Evolutionary conservation across 768 basidiomycete genomes (phyloP).

Genomic region (Coprinopsis marcescibilis): DNA sequence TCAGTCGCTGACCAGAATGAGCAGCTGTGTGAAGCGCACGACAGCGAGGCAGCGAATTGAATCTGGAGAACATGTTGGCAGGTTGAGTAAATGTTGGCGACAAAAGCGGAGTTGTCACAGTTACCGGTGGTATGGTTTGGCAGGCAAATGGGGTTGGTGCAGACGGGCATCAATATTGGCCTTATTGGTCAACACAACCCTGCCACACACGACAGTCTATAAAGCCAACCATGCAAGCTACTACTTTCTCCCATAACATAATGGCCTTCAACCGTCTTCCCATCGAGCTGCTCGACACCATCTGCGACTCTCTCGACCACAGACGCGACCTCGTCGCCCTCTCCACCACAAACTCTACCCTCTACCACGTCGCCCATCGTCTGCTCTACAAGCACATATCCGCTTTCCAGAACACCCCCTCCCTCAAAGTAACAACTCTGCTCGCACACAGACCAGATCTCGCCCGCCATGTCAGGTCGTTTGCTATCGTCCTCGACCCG

Average conservation of each 20-base stretch:
- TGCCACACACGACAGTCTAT: constrained; percentile 1
- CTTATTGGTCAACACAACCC: neutral
- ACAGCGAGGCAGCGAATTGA: neutral
- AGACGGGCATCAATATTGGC: neutral
- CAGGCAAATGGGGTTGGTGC: neutral
- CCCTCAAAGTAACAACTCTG: constrained; percentile 36
- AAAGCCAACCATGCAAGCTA: constrained; percentile 1
- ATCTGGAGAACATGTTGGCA: neutral
- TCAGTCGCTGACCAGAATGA: neutral
- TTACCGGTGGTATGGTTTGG: too few relatives aligned
- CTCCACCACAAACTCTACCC: constrained; percentile 33
- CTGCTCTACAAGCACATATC: constrained; percentile 57
- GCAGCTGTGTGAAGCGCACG: neutral
- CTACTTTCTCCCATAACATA: constrained; percentile 12
- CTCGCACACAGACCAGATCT: constrained; percentile 53
- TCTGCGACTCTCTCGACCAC: constrained; percentile 28
- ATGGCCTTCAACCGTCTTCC: constrained; percentile 34
- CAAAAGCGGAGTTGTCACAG: neutral
- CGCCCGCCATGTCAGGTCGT: constrained; percentile 56
- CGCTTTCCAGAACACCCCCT: constrained; percentile 34
- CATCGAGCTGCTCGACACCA: constrained; percentile 53
- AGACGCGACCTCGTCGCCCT: constrained; percentile 41
- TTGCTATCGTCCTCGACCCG: constrained; percentile 49
- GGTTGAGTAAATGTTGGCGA: neutral
- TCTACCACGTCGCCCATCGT: constrained; percentile 50